These are phyloP conservation scores for Fusarium sp. DNA, from an alignment of 2,329 filamentous ascomycete species.

Conservation along the genomic window DNA sequence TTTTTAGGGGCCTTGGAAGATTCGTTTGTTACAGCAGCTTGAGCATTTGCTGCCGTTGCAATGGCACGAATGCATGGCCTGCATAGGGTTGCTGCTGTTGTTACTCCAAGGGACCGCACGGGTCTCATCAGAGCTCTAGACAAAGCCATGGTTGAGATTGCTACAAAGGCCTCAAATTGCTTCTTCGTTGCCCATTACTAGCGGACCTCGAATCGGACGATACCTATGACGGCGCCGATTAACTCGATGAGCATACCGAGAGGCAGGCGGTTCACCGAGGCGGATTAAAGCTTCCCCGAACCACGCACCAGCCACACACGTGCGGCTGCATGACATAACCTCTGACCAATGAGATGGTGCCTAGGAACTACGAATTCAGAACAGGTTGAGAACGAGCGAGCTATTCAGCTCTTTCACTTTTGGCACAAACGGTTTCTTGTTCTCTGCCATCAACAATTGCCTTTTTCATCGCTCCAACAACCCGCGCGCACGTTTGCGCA, in stretches of 20 bases:
- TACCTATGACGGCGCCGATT: conserved; percentile 35
- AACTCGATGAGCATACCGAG: conserved; percentile 35
- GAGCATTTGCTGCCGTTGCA: conserved; percentile 38
- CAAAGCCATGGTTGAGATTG: conserved; percentile 38
- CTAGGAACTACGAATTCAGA: conserved; percentile 43
- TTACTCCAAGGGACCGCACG: conserved; percentile 32
- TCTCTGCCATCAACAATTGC: conserved; percentile 27
- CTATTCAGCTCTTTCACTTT: conserved; percentile 31
- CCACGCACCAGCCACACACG: conserved; percentile 39
- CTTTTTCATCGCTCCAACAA: conserved; percentile 19
- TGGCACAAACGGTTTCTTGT: conserved; percentile 23
- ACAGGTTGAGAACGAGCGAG: conserved; percentile 38
- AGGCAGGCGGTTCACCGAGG: conserved; percentile 16
- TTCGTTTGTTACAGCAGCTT: conserved; percentile 34
- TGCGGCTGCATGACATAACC: conserved; percentile 45
- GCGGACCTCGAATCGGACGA: conserved; percentile 43
- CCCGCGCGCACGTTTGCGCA: conserved; percentile 20
- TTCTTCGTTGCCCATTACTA: conserved; percentile 23
- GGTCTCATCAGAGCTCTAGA: conserved; percentile 34
- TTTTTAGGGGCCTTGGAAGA: conserved; percentile 51
- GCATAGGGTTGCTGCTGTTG: conserved; percentile 27
- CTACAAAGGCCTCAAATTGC: conserved; percentile 1
- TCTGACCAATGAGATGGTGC: conserved; percentile 42
- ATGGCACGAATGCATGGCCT: conserved; percentile 39
- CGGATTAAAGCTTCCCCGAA: conserved; percentile 48